Base-by-base conservation (phyloP, 495 filamentous ascomycete species). In the Aspergillus olivimuriae region DNA sequence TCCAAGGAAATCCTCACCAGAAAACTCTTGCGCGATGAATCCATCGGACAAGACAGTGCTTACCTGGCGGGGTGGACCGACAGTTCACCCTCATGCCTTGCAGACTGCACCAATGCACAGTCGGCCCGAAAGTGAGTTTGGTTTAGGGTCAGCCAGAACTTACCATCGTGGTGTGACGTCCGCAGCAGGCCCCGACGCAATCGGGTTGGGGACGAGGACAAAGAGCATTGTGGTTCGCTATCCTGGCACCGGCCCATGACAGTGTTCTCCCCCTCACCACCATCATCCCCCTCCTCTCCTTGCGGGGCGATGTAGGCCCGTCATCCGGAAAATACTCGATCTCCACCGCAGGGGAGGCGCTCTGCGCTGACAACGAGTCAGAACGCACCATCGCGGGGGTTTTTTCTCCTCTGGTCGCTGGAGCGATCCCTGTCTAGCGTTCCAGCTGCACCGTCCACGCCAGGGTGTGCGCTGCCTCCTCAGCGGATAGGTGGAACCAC, bases 91-190 rank as follows among this genome's bases (percentile, higher is more conserved):
- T 41, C 33, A 41, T 52, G 43, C 43, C 48, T 35, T 51, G 48
- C 50, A 48, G 44, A n/a, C n/a, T n/a, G n/a, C n/a, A n/a, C n/a
- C 24, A 28, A 44, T 46, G 48, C 41, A 41, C 43, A 46, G 46
- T 52, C 48, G 48, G 46, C 39, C 53, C 53, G 49, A 56, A 43
- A 47, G 39, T 48, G 38, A 36, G 49, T n/a, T n/a, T n/a, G n/a
- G n/a, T n/a, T n/a, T n/a, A n/a, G n/a, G n/a, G n/a, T n/a, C n/a
- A n/a, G n/a, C n/a, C n/a, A n/a, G n/a, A n/a, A n/a, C n/a, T n/a
- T n/a, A n/a, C n/a, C n/a, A n/a, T n/a, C n/a, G n/a, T 34, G 22
- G 38, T 43, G 20, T 28, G 24, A 28, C 24, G 11, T 28, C 11
- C 24, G 24, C 24, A 6, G 5, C 24, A 28, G 24, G 11, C 6